Evolutionary conservation across 176 grass and related monocot genomes (phyloP), one percentile per base, ranked within the genome.

Genomic region (Bothriochloa decipiens): DNA sequence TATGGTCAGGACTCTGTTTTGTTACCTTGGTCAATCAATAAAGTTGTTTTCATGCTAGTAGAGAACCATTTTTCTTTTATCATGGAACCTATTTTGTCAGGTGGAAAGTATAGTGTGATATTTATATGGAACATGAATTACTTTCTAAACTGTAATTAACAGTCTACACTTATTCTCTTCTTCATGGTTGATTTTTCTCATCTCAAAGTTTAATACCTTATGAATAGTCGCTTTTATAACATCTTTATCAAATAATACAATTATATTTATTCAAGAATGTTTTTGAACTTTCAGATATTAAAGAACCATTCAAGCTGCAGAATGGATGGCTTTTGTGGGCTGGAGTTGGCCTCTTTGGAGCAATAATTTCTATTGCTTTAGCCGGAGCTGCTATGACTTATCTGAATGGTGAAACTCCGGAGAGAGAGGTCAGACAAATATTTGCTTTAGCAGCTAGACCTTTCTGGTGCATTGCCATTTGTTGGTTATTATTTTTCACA

Each of bases 251-350:
- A 78, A 22, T 13, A 17, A 63, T 85, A 64, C 17, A 81, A 62
- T 5, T 74, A 70, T 58, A 15, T 80, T 83, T 40, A 75, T 6
- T 5, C 53, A 35, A 41, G 25, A 70, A 23, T 80, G 13, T 41
- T 84, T 9, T 83, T 36, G 40, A 72, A 39, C 9, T 90, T 82
- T 75, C 87, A 99, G 96, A 96, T 91, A 75, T 95, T 65, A 92
- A 88, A 89, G 83, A 96, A 74, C 93, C 93, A 70, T 99, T 99
- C 81, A 90, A 87, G 81, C 86, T 99, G 62, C 68, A 45, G 82
- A 91, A 92, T 89, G 93, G 96, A 55, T 99, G 96, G 93, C 85
- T 99, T 86, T 80, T 99, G 5, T 99, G 96, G 93, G 89, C 93
- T 88, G 96, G 82, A 81, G 50, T 92, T 87, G 89, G 89, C 35